Base-by-base conservation (phyloP, 2,329 filamentous ascomycete genomes). In the Cladosporium halotolerans region DNA sequence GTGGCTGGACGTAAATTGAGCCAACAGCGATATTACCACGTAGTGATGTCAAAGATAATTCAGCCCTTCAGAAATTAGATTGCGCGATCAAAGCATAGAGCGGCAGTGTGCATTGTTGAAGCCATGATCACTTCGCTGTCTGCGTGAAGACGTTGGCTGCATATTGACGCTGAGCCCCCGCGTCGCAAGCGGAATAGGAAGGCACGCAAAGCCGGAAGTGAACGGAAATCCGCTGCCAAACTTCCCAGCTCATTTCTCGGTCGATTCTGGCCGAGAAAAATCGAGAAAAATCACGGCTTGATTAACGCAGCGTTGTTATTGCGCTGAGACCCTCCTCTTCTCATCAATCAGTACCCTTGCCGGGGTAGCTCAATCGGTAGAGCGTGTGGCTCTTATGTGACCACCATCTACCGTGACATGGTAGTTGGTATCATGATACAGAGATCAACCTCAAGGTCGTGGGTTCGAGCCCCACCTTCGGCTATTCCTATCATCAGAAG, bases 351-450 rank as follows among this genome's bases (percentile, higher is more conserved):
- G 6, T 3, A 44, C 48, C 48, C 31, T 44, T 31, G 73, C 73
- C 68, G 68, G 72, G 72, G 70, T 75, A 75, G 73, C 73, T 76
- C 73, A 76, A 76, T 76, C 71, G 73, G 73, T 72, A 75, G 73
- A 75, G 73, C 73, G 73, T 76, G 73, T 73, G 73, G 72, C 73
- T 76, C 73, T 75, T 76, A 76, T n/a, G 7, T n/a, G 8, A 39
- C n/a, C 36, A 39, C 13, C 23, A 28, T 28, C 23, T 28, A 28
- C 23, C 4, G 2, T 28, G 23, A 7, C 23, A 28, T 28, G 23
- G 23, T 28, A 28, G 23, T 28, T 28, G 23, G 23, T 41, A 49
- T 41, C 18, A 41, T 28, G 18, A 28, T 31, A 44, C 38, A 51
- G 40, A 51, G 48, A 51, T 51, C 36, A 69, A 60, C 57, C 58